Conservation (phyloP, 148 eudicot genomes). For the Rhododendron griersonianum region DNA sequence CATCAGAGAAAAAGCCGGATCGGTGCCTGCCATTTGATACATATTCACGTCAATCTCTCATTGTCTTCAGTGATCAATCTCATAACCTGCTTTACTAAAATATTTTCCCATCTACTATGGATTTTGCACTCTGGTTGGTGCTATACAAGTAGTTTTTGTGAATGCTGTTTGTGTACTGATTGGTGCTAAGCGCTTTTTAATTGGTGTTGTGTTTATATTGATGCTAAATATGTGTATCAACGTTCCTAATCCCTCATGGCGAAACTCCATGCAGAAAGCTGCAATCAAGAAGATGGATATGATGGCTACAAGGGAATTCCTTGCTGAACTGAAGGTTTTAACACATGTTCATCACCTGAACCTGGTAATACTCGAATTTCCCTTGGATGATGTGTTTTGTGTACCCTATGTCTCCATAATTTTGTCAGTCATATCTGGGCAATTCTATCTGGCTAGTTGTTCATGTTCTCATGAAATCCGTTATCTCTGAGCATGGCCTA, state of each 20-base stretch:
- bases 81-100: neutral
- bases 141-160: neutral
- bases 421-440: neutral
- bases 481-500: neutral
- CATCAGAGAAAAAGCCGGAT: neutral
- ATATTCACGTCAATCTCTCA: neutral
- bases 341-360: conserved; percentile 95
- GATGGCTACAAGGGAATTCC: conserved; percentile 86
- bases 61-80: neutral
- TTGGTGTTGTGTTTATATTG: neutral
- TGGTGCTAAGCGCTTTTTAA: neutral
- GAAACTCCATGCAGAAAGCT: conserved; percentile 58
- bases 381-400: neutral
- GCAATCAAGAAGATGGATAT: conserved; percentile 98
- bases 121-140: neutral
- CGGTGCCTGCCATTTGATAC: neutral
- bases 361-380: conserved; percentile 45
- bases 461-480: neutral
- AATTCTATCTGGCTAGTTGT: neutral
- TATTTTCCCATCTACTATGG: neutral
- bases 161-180: neutral
- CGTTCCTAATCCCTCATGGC: neutral
- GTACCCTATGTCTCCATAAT: neutral
- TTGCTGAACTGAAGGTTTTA: conserved; percentile 86
- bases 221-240: neutral